phyloP scores from a whole-genome alignment of 306 rosid genomes.

The Begonia peltatifolia region DNA sequence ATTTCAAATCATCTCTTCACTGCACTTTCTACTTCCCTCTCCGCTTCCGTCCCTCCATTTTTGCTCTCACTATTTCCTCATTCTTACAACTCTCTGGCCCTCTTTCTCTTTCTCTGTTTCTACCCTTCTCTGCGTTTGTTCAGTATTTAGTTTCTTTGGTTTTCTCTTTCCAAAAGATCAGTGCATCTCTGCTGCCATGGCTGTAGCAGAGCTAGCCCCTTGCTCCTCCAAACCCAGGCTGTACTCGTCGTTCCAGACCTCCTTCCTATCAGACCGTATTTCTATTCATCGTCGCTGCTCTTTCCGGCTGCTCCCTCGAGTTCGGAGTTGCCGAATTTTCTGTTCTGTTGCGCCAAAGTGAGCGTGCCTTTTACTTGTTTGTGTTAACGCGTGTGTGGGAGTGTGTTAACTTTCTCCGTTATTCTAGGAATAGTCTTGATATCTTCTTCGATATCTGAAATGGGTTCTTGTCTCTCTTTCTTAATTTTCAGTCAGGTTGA shows the following conservation, averaged over 20 bases:
- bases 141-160: not conserved
- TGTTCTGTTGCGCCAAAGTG: constrained; percentile 81
- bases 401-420: not conserved
- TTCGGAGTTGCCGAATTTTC: constrained; percentile 27
- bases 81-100: constrained; percentile 2
- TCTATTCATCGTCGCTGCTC: constrained; percentile 17
- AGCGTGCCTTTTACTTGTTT: constrained; percentile 5
- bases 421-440: not conserved
- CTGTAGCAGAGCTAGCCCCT: constrained; percentile 46
- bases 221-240: constrained; percentile 29
- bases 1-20: constrained; percentile 21
- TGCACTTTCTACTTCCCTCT: not conserved
- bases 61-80: constrained; percentile 6
- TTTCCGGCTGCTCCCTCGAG: constrained; percentile 21
- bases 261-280: constrained; percentile 33
- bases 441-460: not conserved
- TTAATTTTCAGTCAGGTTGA: constrained; percentile 49
- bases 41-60: not conserved
- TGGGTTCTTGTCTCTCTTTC: constrained; percentile 1
- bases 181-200: constrained; percentile 41
- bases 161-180: not conserved
- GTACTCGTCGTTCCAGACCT: constrained; percentile 27
- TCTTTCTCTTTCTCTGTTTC: constrained; percentile 6
- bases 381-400: not conserved
- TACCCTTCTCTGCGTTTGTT: not conserved